Base-by-base conservation (phyloP, 2,329 filamentous ascomycete species). In the Fonsecaea erecta region DNA sequence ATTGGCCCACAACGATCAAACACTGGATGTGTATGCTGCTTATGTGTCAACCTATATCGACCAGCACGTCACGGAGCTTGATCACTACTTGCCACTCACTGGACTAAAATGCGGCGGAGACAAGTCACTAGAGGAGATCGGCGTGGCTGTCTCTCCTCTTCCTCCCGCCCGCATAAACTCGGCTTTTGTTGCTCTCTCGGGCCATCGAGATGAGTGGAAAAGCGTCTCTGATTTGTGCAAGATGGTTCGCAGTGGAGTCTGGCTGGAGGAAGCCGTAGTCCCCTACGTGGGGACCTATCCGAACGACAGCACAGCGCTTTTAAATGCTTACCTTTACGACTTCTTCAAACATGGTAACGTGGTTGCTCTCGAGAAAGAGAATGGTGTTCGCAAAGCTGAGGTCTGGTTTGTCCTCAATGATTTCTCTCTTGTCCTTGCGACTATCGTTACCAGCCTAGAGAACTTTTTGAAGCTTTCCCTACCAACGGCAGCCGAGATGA, bases 301-400 rank as follows among this genome's bases (percentile, higher is more conserved):
- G 5, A 24, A 48, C 21, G 43, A 48, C 18, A 48, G 43, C 43
- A 24, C 21, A 14, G 43, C 43, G 5, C 43, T 48, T 4, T 26
- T 48, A 16, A 48, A 48, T 14, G 43, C 43, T 12, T 48, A 48
- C 9, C 43, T 48, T 24, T 48, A 48, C 43, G 43, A 48, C 43
- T 48, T 48, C 43, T 48, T 48, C 43, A 48, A 48, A 48, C 43
- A 48, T 24, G 43, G 43, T 9, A 48, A 48, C 9, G 43, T 48
- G 43, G 43, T 26, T 12, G 43, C 43, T 16, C 43, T 48, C 43
- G 43, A 48, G 43, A 48, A 48, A 11, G 43, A 48, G 9, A 48
- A 48, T 5, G 9, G 43, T 3, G 14, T 48, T 24, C 43, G 43
- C 11, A 48, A 14, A 12, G 43, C 18, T 6, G 43, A 48, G 2